Evolutionary conservation across 768 basidiomycete genomes (phyloP).

Genomic region (Serendipita vermifera): DNA sequence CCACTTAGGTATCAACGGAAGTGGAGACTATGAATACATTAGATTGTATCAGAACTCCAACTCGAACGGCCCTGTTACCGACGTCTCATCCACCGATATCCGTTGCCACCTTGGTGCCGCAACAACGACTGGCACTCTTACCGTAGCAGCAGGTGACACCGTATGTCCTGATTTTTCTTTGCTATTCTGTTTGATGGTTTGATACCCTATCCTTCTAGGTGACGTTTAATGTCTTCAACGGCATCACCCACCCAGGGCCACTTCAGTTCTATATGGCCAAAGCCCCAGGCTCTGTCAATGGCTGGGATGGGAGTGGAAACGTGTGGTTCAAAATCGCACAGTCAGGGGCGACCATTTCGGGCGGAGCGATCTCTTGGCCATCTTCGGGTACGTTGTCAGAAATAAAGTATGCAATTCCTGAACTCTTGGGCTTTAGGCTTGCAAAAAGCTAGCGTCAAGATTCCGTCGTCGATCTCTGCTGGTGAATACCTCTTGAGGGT

Average conservation of each 20-base stretch:
- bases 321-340: slow-evolving; percentile 14
- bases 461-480: slow-evolving; percentile 1
- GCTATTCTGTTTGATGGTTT: too few species aligned
- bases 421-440: neutral
- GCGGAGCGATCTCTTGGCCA: slow-evolving; percentile 6
- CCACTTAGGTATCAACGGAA: slow-evolving; percentile 2
- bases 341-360: neutral
- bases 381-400: slow-evolving; percentile 1
- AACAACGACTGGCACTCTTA: neutral
- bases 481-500: slow-evolving; percentile 12
- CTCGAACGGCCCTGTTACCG: slow-evolving; percentile 5
- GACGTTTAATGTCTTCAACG: neutral
- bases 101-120: neutral
- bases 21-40: slow-evolving; percentile 7
- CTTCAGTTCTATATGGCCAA: slow-evolving; percentile 11
- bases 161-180: too few species aligned
- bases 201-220: too few species aligned
- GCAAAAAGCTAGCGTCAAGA: neutral
- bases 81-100: slow-evolving; percentile 6
- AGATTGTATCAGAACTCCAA: too few species aligned
- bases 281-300: neutral
- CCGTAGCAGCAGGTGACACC: neutral
- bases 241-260: neutral
- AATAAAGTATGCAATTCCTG: neutral
- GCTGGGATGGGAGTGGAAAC: slow-evolving; percentile 10